Evolutionary conservation across 306 rosid genomes (phyloP), one percentile per base, ranked within the genome.

Genomic region (Trichosanthes truncata): DNA sequence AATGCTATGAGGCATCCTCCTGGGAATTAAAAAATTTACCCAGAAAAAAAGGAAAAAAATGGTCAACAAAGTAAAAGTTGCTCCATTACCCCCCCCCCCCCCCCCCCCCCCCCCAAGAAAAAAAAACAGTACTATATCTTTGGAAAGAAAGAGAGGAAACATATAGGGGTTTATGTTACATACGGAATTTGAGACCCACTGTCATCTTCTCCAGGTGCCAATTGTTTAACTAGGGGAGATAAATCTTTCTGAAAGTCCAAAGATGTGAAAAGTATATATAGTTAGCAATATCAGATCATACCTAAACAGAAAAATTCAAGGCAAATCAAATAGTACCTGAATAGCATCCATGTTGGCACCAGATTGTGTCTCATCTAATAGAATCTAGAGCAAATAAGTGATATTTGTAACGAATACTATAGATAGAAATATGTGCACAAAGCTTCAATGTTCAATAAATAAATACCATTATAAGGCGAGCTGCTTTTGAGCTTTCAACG

Each of bases 391-490:
- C 61, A 82, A 52, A 78, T 61, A 84, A 76, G 73, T 26, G 80
- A 81, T 77, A 76, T 67, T 48, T 83, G 80, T 85, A 86, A 78
- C 76, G 73, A 46, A 82, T 81, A 79, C 43, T 15, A 49, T 14
- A 51, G 0, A 26, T 14, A 46, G 23, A 74, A 49, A 74, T 18
- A 7, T 10, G 14, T 11, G 13, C 14, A 74, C 60, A 51, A 21
- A 51, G 23, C 55, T 31, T 53, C 18, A 74, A 76, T 83, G 43
- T 78, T 3, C 49, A 2, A 46, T 6, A 79, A 11, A 67, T 61
- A 63, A 78, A 51, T 88, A 95, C 98, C 97, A 92, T 91, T 82
- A 92, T 85, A 17, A 95, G 95, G 66, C 97, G 97, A 85, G 97
- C 93, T 40, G 97, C 89, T 85, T 91, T 90, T 62, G 98, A 88